Evolutionary conservation across 169 alveolate genomes (phyloP), one percentile per base, ranked within the genome.

Genomic region (Besnoitia besnoiti): DNA sequence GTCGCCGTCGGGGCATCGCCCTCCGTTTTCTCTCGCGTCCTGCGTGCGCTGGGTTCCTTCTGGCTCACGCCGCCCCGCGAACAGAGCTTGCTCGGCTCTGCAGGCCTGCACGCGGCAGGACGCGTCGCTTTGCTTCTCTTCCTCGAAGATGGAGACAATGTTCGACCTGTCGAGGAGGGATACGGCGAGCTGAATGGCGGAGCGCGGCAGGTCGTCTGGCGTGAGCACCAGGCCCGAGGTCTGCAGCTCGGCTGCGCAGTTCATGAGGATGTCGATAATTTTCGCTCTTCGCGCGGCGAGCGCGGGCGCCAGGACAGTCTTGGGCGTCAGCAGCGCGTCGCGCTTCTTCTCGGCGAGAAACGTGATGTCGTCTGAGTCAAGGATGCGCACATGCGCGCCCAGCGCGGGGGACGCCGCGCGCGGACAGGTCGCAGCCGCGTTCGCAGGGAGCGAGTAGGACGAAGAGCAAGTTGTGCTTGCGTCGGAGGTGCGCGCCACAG

Each of bases 111-210:
- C 67, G 12, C n/a, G n/a, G 5, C 27, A 21, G 30, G n/a, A 21
- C 33, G 5, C 67, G 12, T 8, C 67, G 12, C 67, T 16, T 19
- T 55, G 30, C 30, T n/a, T 21, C 67, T n/a, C 8, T 73, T 62
- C 39, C 44, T 73, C 82, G n/a, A 73, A 73, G 82, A 73, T n/a
- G n/a, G 82, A 1, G 50, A 49, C 24, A 2, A 85, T 0, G 35
- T 59, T 47, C 49, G 91, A 87, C 33, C 91, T 59, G 46, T 87
- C 91, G 33, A 87, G 33, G 44, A 87, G 75, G 49, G 91, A 87
- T 5, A 87, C 85, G 4, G 91, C 91, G 46, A 87, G 85, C 59
- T 87, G 91, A 30, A 87, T 27, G 35, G 85, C 40, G n/a, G 76
- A 59, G 44, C 85, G 50, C 16, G 85, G 37, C 42, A 87, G 49